These are phyloP conservation scores for Fusarium udum DNA, from an alignment of 2,329 filamentous ascomycete genomes.

Conservation along the genomic window DNA sequence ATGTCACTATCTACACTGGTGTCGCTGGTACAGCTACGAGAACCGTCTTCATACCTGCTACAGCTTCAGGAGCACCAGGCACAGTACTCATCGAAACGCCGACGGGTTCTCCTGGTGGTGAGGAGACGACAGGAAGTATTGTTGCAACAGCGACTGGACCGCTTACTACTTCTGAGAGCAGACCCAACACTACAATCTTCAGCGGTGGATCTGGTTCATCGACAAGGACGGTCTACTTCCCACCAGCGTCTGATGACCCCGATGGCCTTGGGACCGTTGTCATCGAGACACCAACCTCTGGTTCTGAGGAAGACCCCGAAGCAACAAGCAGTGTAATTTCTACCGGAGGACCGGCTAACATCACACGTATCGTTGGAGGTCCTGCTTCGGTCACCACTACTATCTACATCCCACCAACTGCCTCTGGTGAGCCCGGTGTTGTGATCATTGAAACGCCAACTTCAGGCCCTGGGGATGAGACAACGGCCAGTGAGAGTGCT, in stretches of 20 bases:
- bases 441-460: constrained; percentile 12
- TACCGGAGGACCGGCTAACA: not conserved
- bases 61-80: not conserved
- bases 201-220: not conserved
- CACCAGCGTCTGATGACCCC: not conserved
- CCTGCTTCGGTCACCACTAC: not conserved
- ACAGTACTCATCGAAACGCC: constrained; percentile 11
- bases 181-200: not conserved
- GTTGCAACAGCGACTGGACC: not conserved
- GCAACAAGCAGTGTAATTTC: not conserved
- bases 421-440: not conserved
- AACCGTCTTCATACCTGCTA: constrained; percentile 1
- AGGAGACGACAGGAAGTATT: not conserved
- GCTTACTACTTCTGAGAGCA: not conserved
- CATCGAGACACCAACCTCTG: not conserved
- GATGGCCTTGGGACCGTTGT: constrained; percentile 1
- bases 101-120: not conserved
- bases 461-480: not conserved
- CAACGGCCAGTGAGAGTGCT: no score
- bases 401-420: constrained; percentile 1
- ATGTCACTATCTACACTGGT: constrained; percentile 5
- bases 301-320: not conserved
- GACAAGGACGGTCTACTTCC: not conserved
- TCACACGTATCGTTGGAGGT: not conserved
- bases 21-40: not conserved